Base-by-base conservation (phyloP, 345 rosid genomes). In the Eucalyptus pumila region DNA sequence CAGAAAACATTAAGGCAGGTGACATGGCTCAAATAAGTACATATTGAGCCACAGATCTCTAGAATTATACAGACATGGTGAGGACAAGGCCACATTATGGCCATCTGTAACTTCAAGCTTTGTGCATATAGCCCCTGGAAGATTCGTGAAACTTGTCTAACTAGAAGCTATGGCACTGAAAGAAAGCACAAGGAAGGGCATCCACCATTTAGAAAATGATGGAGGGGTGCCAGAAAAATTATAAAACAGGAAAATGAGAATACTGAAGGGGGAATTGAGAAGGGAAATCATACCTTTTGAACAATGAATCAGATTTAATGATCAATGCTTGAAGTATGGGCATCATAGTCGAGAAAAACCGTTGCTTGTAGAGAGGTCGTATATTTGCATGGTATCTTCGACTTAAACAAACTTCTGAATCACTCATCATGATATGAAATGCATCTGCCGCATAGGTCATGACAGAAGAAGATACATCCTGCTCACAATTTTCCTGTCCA, bases 291-390 rank as follows among this genome's bases (percentile, higher is more conserved):
- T 88, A 97, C 99, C 98, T 94, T 87, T 96, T 92, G 56, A 89
- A 80, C 58, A 95, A 89, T 85, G 95, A 91, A 87, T 90, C 93
- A 54, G 94, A 91, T 83, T 94, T 92, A 88, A 91, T 80, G 81
- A 98, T 93, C 91, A 95, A 81, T 30, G 98, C 88, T 90, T 92
- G 96, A 91, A 98, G 90, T 89, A 97, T 89, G 10, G 99, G 98
- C 93, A 93, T 92, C 88, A 94, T 90, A 89, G 91, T 92, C 52
- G 95, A 96, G 93, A 94, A 98, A 89, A 94, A 96, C 7, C 98
- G 94, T 89, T 98, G 99, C 94, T 95, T 98, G 91, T 97, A 95
- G 67, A 98, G 98, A n/a, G 98, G 99, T 48, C 96, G 93, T 92
- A 95, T 88, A 60, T 92, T 93, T 86, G 99, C 96, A 92, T 97